A percentile compares a stretch with the other conserved stretches of the same genome.
phyloP scores from a whole-genome alignment of 2,329 filamentous ascomycete genomes.

The Leptosphaerulina australis region DNA sequence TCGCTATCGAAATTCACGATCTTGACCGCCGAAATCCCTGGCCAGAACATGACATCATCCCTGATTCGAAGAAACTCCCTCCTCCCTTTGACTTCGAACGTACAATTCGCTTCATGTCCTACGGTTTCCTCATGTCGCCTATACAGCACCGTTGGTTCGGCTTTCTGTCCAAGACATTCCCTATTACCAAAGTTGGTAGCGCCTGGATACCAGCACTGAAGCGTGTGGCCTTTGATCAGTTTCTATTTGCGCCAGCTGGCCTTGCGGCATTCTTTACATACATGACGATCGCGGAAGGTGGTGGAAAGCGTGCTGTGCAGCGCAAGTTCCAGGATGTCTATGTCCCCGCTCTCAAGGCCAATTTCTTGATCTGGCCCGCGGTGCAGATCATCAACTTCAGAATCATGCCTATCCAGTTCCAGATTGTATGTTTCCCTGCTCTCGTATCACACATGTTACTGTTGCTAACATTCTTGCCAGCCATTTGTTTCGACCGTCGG shows the following conservation, averaged over 20 bases:
- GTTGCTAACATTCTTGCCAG: conserved; percentile 54
- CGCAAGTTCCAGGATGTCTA: conserved; percentile 94
- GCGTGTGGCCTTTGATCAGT: conserved; percentile 88
- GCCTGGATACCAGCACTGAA: conserved; percentile 81
- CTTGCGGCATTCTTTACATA: conserved; percentile 89
- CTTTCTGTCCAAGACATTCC: conserved; percentile 81
- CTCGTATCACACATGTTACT: neutral
- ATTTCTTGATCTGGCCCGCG: conserved; percentile 92
- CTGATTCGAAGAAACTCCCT: conserved; percentile 65
- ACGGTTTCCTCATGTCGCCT: conserved; percentile 95
- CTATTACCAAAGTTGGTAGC: conserved; percentile 73
- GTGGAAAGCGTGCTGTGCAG: conserved; percentile 76
- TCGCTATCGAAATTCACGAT: conserved; percentile 88
- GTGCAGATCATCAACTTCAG: conserved; percentile 98
- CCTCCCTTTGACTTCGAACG: conserved; percentile 96
- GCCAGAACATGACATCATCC: conserved; percentile 69
- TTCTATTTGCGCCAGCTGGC: conserved; percentile 89
- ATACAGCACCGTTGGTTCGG: conserved; percentile 96
- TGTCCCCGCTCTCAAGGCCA: conserved; percentile 90
- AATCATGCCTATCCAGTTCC: conserved; percentile 91
- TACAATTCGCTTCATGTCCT: conserved; percentile 93
- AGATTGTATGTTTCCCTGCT: conserved; percentile 72
- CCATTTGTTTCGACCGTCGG: conserved; percentile 94
- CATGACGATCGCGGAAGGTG: conserved; percentile 96
- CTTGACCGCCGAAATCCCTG: conserved; percentile 79